Percentiles rank a stretch among this genome's conserved stretches.
Conservation (phyloP, 495 filamentous ascomycete species). For the Penicillium diatomitis region DNA sequence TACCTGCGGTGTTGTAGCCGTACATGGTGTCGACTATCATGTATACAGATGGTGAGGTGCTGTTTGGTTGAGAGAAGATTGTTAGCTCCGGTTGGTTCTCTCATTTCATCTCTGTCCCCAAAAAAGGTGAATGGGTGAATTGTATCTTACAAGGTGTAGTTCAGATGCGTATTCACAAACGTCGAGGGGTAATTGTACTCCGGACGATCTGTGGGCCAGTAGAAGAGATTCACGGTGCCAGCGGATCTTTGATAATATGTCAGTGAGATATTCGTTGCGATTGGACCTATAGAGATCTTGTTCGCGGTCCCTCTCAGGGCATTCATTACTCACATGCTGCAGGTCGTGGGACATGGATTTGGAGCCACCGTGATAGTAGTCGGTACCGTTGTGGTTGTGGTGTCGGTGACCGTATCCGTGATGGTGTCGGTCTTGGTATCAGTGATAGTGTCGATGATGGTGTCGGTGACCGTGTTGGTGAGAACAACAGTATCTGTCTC, state of each 20-base stretch:
- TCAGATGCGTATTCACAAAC: constrained; percentile 9
- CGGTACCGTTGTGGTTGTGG: constrained; percentile 3
- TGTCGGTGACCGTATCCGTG: not conserved
- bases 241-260: constrained; percentile 6
- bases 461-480: not conserved
- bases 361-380: constrained; percentile 11
- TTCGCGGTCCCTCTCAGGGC: too few relatives aligned
- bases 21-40: constrained; percentile 13
- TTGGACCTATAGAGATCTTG: too few relatives aligned
- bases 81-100: too few relatives aligned
- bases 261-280: not conserved
- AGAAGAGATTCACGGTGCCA: constrained; percentile 15
- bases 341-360: constrained; percentile 13
- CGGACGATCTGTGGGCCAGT: constrained; percentile 12
- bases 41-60: constrained; percentile 15
- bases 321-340: constrained; percentile 7
- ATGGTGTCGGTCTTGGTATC: not conserved
- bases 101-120: too few relatives aligned
- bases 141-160: constrained; percentile 10
- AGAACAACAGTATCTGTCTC: not conserved
- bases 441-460: not conserved
- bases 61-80: not conserved
- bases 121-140: not conserved
- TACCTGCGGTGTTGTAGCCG: constrained; percentile 13
- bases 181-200: constrained; percentile 10